Base-by-base conservation (phyloP, 768 basidiomycete genomes). In the Gloeophyllum trabeum region DNA sequence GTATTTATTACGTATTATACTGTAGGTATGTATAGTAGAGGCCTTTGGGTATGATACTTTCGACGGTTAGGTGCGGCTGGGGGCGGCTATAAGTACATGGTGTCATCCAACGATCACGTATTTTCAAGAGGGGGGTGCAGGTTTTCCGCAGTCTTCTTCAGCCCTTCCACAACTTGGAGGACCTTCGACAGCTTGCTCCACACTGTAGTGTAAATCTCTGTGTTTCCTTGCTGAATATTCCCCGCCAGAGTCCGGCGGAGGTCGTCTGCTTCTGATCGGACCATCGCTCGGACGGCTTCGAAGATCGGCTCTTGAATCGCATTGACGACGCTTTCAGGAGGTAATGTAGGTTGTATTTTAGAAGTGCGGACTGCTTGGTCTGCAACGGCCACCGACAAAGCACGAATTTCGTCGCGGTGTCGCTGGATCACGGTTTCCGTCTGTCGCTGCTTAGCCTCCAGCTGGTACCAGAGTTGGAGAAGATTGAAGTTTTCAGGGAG, bases 311-410 rank as follows among this genome's bases (percentile, higher is more conserved):
- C 28, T 16, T 16, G 22, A 23, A 54, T 23, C 10, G 49, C 23
- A 10, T 44, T 43, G n/a, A 51, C 16, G 22, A 57, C 44, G 1
- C 39, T 34, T 3, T 48, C 48, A 12, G 46, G 24, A n/a, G 24
- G 41, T 1, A 49, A 46, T 4, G 50, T 46, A 4, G 44, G 40
- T 6, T 46, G 48, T 6, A 40, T 47, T 3, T 35, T n/a, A 1
- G 42, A 23, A 24, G 46, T 39, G 14, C 42, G 49, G 7, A 45
- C 30, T 6, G 51, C 39, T 39, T 32, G 44, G n/a, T 47, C 41
- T 10, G 39, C 38, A 4, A 58, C 43, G 19, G 56, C 54, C 0
- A 44, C 46, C 25, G 36, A 49, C 24, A 56, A 41, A 2, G 55
- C 54, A 3, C 37, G 39, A 24, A 53, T 50, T 41, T 54, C 46